Evolutionary conservation across 2,329 filamentous ascomycete genomes (phyloP), one percentile per base, ranked within the genome.

Genomic region (Claviceps arundinis): DNA sequence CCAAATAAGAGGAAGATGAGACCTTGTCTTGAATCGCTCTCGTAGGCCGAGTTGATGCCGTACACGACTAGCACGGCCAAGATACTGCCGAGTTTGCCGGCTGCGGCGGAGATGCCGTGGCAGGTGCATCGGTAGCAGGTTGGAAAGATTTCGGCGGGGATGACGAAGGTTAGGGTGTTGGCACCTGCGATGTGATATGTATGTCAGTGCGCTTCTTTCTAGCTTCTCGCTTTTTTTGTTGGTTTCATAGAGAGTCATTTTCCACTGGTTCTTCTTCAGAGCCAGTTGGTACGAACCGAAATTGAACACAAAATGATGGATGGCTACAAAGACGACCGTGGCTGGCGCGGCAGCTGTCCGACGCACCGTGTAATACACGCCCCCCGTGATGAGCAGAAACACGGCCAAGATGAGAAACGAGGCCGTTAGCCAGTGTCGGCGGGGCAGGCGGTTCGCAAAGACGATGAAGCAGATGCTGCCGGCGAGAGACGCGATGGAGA

Each of bases 91-190:
- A 78, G 63, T 59, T 82, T 82, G 11, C 79, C 80, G 0, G 74
- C 73, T 0, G 79, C 79, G 0, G 80, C 79, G 0, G 78, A 79
- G 50, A 82, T 78, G 24, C 78, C 79, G 58, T 82, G 78, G 54
- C 78, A 82, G 0, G 79, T 80, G 49, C 74, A 80, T 42, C 81
- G 74, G 58, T 82, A 83, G 56, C 74, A 73, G 2, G 80, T 84
- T 0, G 79, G 80, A 60, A 84, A 85, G 43, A 81, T 75, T 60
- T 84, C 80, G 43, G 78, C 80, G 1, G 81, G 79, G 16, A 84
- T 75, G 51, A 83, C 76, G 58, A 84, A 82, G 0, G 79, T 83
- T 11, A 82, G 72, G 0, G 76, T 78, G 58, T 82, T 82, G 43
- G 78, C 78, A 11, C 79, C 74, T 74, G 48, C 3, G 13, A 26